A percentile compares a stretch with the other conserved stretches of the same genome.
phyloP scores from a whole-genome alignment of 495 filamentous ascomycete species.

The Tetracladium setigerum region DNA sequence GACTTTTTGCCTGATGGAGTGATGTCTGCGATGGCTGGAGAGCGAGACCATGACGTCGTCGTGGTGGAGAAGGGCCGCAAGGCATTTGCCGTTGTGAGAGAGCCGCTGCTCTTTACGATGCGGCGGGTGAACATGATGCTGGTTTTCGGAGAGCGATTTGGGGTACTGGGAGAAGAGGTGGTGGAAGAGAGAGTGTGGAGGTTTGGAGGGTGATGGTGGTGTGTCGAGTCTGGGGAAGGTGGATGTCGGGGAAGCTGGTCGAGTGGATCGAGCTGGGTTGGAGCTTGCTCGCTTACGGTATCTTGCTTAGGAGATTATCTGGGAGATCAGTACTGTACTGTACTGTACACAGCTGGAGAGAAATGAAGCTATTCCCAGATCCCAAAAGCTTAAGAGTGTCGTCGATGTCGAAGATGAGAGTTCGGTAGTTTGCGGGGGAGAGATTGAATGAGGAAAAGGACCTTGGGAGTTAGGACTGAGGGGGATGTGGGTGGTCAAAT shows the following conservation, averaged over 20 bases:
- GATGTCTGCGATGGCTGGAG: constrained; percentile 80
- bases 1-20: constrained; percentile 56
- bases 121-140: constrained; percentile 28
- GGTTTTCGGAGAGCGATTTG: constrained; percentile 4
- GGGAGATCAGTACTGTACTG: no score
- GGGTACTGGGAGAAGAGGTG: constrained; percentile 7
- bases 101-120: constrained; percentile 35
- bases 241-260: background rate
- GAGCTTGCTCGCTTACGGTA: background rate
- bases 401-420: no score
- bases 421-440: no score
- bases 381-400: no score
- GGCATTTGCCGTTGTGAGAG: constrained; percentile 29
- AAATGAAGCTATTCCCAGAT: no score
- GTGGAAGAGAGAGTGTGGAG: constrained; percentile 4
- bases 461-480: no score
- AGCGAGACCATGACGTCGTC: constrained; percentile 26
- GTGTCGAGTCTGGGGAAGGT: no score
- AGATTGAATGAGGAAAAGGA: no score
- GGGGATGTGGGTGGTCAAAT: no score
- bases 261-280: background rate
- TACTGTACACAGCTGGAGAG: no score
- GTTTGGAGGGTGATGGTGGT: background rate
- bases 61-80: constrained; percentile 57
- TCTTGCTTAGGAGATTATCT: no score